phyloP scores from a whole-genome alignment of 495 filamentous ascomycete species.

The Staphylotrichum longicolle region DNA sequence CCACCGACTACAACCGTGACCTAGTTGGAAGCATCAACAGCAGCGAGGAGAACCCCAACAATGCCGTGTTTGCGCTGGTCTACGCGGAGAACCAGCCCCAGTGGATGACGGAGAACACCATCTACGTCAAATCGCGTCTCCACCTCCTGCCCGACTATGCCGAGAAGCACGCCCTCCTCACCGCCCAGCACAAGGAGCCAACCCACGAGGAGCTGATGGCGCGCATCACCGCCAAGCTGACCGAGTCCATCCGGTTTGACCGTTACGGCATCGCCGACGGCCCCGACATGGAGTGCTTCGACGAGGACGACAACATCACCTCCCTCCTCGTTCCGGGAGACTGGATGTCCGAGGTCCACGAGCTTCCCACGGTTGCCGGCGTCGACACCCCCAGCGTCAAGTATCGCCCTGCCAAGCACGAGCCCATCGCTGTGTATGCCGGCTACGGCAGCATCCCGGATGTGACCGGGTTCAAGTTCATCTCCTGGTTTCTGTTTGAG shows the following conservation, averaged over 20 bases:
- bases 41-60: neutral
- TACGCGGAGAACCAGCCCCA: neutral
- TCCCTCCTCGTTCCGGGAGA: constrained; percentile 4
- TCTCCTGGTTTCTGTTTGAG: constrained; percentile 15
- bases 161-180: neutral
- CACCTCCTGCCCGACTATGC: constrained; percentile 6
- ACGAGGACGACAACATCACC: neutral
- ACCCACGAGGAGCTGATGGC: neutral
- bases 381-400: constrained; percentile 12
- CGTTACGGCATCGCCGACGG: constrained; percentile 10
- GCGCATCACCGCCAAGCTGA: neutral
- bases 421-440: constrained; percentile 4
- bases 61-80: neutral
- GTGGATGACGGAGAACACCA: constrained; percentile 5
- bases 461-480: constrained; percentile 2
- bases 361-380: neutral
- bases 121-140: constrained; percentile 3
- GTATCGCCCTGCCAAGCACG: neutral
- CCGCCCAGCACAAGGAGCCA: neutral
- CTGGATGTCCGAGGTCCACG: neutral
- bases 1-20: neutral
- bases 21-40: neutral
- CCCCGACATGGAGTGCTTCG: constrained; percentile 6
- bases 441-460: neutral
- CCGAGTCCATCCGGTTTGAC: constrained; percentile 1